These are phyloP conservation scores for Phytophthora sansomeana DNA, from an alignment of 352 stramenopile genomes.

Conservation along the genomic window DNA sequence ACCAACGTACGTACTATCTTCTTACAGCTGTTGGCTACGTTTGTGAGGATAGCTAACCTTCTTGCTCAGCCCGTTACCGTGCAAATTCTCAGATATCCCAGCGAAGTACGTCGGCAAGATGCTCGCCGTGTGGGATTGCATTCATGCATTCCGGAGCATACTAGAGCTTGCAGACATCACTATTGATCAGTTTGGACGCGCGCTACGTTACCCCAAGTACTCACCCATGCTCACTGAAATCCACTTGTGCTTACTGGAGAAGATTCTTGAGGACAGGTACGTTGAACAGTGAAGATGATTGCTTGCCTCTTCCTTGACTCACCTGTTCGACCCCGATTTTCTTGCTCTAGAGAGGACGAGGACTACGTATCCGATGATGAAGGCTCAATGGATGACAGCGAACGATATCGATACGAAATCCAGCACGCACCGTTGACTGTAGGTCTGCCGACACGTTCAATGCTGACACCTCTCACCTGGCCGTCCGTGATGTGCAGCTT, in stretches of 20 bases:
- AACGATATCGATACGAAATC: conserved; percentile 85
- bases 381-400: conserved; percentile 77
- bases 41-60: conserved; percentile 1
- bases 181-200: conserved; percentile 70
- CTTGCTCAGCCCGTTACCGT: conserved; percentile 55
- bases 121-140: conserved; percentile 80
- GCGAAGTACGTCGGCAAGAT: conserved; percentile 56
- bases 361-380: conserved; percentile 89
- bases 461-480: conserved; percentile 87
- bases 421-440: conserved; percentile 82
- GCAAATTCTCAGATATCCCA: conserved; percentile 62
- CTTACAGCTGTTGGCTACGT: background rate
- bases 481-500: conserved; percentile 75
- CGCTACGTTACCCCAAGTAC: conserved; percentile 50
- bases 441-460: conserved; percentile 75
- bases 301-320: background rate
- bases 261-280: conserved; percentile 77
- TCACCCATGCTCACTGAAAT: conserved; percentile 75
- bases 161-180: conserved; percentile 68
- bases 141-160: conserved; percentile 77
- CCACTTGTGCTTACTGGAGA: conserved; percentile 87
- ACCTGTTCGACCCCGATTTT: background rate
- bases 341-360: conserved; percentile 68
- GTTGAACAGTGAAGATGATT: background rate
- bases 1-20: conserved; percentile 62